phyloP scores from a whole-genome alignment of 768 basidiomycete genomes.

The Amanita phalloides region DNA sequence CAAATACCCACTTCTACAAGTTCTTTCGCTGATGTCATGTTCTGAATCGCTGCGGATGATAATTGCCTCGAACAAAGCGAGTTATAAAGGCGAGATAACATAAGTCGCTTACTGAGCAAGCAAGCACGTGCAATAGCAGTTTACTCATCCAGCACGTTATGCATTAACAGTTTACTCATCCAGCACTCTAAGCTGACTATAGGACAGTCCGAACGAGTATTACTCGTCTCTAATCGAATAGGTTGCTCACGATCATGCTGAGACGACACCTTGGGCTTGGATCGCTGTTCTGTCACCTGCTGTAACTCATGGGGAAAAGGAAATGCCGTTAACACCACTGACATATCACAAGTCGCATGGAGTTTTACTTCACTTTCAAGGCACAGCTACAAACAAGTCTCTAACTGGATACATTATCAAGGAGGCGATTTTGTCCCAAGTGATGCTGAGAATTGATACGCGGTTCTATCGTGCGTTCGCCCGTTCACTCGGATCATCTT shows the following conservation, averaged over 20 bases:
- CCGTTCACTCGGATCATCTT: background rate
- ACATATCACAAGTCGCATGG: background rate
- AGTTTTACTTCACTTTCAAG: background rate
- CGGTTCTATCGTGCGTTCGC: background rate
- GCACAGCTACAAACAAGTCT: background rate
- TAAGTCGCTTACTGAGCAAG: background rate
- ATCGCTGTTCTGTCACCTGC: background rate
- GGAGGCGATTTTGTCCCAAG: background rate
- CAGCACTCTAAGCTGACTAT: background rate
- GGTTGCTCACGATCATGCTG: background rate
- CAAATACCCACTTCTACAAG: slow-evolving; percentile 30
- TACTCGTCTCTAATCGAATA: background rate
- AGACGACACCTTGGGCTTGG: background rate
- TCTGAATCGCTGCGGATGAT: slow-evolving; percentile 16
- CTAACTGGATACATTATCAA: background rate
- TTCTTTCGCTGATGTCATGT: slow-evolving; percentile 24
- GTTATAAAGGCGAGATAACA: slow-evolving; percentile 5
- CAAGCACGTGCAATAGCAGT: background rate
- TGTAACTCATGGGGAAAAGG: background rate
- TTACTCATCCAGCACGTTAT: too few species aligned
- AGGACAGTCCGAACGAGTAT: too few species aligned
- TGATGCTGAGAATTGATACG: background rate
- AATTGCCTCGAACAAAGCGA: slow-evolving; percentile 7
- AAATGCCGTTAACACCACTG: background rate
- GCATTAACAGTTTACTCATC: background rate